Evolutionary conservation across 345 rosid genomes (phyloP), one percentile per base, ranked within the genome.

Genomic region (Sonneratia alba): DNA sequence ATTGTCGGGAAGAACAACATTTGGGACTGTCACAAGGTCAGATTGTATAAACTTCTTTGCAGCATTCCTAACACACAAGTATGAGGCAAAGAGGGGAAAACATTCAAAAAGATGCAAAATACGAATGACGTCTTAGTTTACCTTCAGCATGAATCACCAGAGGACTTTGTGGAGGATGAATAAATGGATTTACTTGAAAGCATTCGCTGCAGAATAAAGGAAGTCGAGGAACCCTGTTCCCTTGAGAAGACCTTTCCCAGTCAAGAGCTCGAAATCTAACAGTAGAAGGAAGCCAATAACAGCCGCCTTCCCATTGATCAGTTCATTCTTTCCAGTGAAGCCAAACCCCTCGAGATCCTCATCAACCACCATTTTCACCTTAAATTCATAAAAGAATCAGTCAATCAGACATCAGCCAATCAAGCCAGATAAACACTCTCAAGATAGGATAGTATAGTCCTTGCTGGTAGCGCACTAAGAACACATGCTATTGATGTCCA

Each of bases 171-270:
- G 0, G 36, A 27, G 36, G 66, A 62, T 34, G 36, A 27, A 27
- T 12, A 24, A 36, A 22, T 62, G 37, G 37, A 12, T 82, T 78
- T 78, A 94, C 27, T 90, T 91, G 77, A 94, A 85, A 78, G 93
- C 92, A 78, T 87, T 72, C 13, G 96, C 74, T 70, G 80, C 83
- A 73, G 88, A 38, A 75, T 90, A 91, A 9, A 94, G 77, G 69
- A 94, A 90, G 85, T 94, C 96, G 87, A 94, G 82, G 84, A 94
- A 90, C 18, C 98, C 95, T 2, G 92, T 90, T 66, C 97, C 97
- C 71, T 94, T 94, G 70, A 94, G 91, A 67, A 94, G 77, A 72
- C 98, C 98, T 80, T 88, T 87, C 67, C 97, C 97, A 0, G 98
- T 94, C 86, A 94, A 76, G 77, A 94, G 88, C 77, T 94, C 98